Evolutionary conservation across 2,329 filamentous ascomycete species (phyloP).

Genomic region (Phyllosticta citriasiana): DNA sequence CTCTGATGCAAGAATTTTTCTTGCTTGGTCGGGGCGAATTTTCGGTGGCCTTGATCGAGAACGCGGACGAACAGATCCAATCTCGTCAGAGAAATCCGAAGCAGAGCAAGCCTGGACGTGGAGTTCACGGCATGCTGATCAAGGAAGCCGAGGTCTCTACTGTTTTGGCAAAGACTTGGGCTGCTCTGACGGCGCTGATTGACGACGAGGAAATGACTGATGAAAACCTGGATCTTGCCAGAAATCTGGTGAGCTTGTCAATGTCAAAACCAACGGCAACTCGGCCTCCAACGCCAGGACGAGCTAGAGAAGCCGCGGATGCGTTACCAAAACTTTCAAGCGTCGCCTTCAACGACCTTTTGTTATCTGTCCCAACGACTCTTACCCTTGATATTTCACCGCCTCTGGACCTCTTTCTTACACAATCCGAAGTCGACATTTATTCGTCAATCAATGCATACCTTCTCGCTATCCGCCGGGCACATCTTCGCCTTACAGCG

Average conservation of each 20-base stretch:
- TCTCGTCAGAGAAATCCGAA: conserved; percentile 51
- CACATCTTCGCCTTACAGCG: conserved; percentile 73
- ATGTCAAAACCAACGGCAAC: conserved; percentile 39
- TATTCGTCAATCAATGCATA: conserved; percentile 87
- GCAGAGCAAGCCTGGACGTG: conserved; percentile 34
- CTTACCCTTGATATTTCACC: conserved; percentile 64
- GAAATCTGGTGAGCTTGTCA: conserved; percentile 61
- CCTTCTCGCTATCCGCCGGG: conserved; percentile 72
- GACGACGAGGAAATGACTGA: conserved; percentile 64
- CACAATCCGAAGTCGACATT: conserved; percentile 60
- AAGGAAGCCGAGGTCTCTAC: conserved; percentile 82
- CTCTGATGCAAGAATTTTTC: conserved; percentile 75
- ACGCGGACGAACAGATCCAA: conserved; percentile 73
- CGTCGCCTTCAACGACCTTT: conserved; percentile 63
- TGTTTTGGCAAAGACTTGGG: conserved; percentile 68
- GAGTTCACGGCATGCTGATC: conserved; percentile 48
- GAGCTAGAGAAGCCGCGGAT: conserved; percentile 23
- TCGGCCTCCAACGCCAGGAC: conserved; percentile 32
- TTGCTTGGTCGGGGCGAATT: conserved; percentile 85
- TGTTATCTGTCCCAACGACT: conserved; percentile 66
- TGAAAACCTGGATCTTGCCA: conserved; percentile 73
- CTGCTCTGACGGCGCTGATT: conserved; percentile 65
- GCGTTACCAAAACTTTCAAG: conserved; percentile 31
- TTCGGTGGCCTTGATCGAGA: conserved; percentile 71
- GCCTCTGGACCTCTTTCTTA: conserved; percentile 80